Evolutionary conservation across 2,329 filamentous ascomycete genomes (phyloP).

Genomic region (Ophiobolus disseminans): DNA sequence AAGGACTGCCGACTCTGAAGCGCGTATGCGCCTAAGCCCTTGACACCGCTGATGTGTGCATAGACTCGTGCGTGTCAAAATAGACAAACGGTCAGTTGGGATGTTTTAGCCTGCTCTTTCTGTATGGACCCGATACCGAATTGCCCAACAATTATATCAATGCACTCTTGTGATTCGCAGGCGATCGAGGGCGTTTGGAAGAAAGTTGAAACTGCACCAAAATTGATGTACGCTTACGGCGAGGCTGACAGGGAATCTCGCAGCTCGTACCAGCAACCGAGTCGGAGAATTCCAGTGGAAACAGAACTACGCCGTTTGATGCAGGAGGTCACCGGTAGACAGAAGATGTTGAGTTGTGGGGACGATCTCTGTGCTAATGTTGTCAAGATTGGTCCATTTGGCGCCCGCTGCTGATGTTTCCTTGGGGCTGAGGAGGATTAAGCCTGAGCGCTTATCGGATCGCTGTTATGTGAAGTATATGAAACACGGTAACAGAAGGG

Average conservation of each 20-base stretch:
- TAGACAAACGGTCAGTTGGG: slow-evolving; percentile 32
- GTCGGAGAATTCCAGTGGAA: slow-evolving; percentile 24
- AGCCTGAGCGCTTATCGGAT: slow-evolving; percentile 45
- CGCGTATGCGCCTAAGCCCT: slow-evolving; percentile 36
- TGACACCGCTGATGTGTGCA: slow-evolving; percentile 23
- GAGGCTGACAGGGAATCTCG: slow-evolving; percentile 37
- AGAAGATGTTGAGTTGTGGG: slow-evolving; percentile 14
- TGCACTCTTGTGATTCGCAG: slow-evolving; percentile 30
- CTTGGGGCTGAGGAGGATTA: slow-evolving; percentile 28
- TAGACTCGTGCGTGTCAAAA: slow-evolving; percentile 33
- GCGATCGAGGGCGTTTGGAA: slow-evolving; percentile 23
- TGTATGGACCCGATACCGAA: slow-evolving; percentile 30
- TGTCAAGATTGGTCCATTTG: slow-evolving; percentile 43
- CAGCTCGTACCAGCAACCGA: slow-evolving; percentile 23
- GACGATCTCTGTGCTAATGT: slow-evolving; percentile 24
- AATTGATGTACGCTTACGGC: slow-evolving; percentile 33
- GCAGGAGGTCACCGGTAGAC: slow-evolving; percentile 24
- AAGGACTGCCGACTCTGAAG: slow-evolving; percentile 33
- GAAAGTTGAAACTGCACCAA: slow-evolving; percentile 38
- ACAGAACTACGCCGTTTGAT: slow-evolving; percentile 27
- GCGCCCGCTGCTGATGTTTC: slow-evolving; percentile 35
- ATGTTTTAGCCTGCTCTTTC: slow-evolving; percentile 31
- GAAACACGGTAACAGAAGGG: slow-evolving; percentile 36
- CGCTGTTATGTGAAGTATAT: slow-evolving; percentile 33
- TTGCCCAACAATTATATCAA: slow-evolving; percentile 18